Base-by-base conservation (phyloP, 345 rosid species). In the Hypericum androsaemum region DNA sequence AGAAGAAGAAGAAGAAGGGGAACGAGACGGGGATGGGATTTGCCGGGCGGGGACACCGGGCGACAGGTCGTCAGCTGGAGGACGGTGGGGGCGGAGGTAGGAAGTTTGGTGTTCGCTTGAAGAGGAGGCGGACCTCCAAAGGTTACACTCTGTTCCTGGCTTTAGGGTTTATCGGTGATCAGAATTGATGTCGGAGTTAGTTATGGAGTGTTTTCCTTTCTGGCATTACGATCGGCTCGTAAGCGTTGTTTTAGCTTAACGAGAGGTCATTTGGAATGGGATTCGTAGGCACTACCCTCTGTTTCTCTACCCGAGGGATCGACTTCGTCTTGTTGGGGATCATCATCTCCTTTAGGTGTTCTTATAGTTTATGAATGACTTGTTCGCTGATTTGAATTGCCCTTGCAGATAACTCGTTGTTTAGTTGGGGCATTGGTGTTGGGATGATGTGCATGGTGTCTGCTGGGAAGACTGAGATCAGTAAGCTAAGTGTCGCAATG, bases 361-460 rank as follows among this genome's bases (percentile, higher is more conserved):
- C n/a, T n/a, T n/a, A n/a, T n/a, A n/a, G n/a, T n/a, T n/a, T n/a
- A n/a, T n/a, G n/a, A n/a, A n/a, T n/a, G n/a, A n/a, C n/a, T n/a
- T n/a, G n/a, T n/a, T n/a, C n/a, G 38, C 32, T 1, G 32, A 32
- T 36, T 51, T 53, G 55, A 8, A 11, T 36, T 47, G 8, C 52
- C 10, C 46, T 39, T 16, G 50, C 66, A 89, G 97, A 77, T 60
- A 59, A 68, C 64, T 71, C 84, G 43, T 61, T 68, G 32, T 76
- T 82, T 75, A 71, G 66, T 22, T 73, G 82, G 59, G 85, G 84
- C 15, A 71, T 89, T 60, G 80, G 94, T 47, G 64, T 80, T 7
- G 90, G 88, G 41, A 77, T 89, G 61, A 74, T 89, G 85, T 82
- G 73, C 71, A 83, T 83, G 80, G 75, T 86, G 90, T 82, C 88